These are phyloP conservation scores for Trichoderma gracile DNA, from an alignment of 2,329 filamentous ascomycete species.

Conservation along the genomic window DNA sequence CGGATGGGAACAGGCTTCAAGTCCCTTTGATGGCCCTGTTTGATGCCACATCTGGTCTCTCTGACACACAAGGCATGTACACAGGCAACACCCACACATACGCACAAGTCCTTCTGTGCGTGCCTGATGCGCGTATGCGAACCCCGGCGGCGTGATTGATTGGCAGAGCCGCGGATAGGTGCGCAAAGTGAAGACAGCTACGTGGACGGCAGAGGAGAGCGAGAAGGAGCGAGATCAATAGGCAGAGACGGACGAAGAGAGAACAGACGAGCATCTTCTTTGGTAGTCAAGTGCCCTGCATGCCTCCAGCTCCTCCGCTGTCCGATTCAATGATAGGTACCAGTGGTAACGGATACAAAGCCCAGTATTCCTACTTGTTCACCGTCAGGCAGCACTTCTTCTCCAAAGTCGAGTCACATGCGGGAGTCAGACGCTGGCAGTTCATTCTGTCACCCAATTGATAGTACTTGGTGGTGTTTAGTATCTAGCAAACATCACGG, in stretches of 20 bases:
- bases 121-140: conserved; percentile 3
- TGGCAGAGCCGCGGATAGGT: neutral
- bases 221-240: too few species aligned
- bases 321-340: too few species aligned
- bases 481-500: neutral
- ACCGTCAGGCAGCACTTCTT: too few species aligned
- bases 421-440: neutral
- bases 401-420: neutral
- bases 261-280: too few species aligned
- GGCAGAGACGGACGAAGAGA: too few species aligned
- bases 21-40: neutral
- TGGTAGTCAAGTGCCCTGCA: neutral
- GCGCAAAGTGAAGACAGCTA: too few species aligned
- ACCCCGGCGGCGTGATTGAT: neutral
- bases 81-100: neutral
- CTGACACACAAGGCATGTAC: neutral
- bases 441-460: neutral
- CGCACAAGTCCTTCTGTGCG: too few species aligned
- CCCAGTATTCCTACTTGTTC: neutral
- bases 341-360: neutral
- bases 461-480: neutral
- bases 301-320: too few species aligned
- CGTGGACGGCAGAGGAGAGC: neutral
- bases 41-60: conserved; percentile 1
- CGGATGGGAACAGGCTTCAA: neutral